Percentiles rank a stretch among this genome's conserved stretches.
phyloP scores from a whole-genome alignment of 257 asterid genomes.

The Handroanthus guayacan region DNA sequence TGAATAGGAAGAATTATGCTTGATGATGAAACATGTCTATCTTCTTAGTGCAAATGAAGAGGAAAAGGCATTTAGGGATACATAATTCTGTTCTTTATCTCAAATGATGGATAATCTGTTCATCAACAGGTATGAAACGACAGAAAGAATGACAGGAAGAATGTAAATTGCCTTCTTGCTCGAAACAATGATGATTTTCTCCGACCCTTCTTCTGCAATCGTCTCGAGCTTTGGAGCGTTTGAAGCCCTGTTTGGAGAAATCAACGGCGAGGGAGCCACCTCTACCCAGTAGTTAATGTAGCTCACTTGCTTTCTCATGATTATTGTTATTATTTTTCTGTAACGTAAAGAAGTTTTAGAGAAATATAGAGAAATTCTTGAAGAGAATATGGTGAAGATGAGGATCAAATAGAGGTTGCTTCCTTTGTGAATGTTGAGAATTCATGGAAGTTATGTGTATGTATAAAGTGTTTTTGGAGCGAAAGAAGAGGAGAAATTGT shows the following conservation, averaged over 20 bases:
- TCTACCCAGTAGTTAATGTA: slow-evolving; percentile 49
- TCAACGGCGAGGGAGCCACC: slow-evolving; percentile 62
- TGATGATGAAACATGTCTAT: slow-evolving; percentile 20
- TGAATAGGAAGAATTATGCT: neutral
- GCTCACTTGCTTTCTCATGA: slow-evolving; percentile 54
- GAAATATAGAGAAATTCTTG: neutral
- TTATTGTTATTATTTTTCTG: neutral
- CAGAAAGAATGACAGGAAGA: slow-evolving; percentile 45
- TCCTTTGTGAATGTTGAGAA: slow-evolving; percentile 11
- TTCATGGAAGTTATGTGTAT: slow-evolving; percentile 16
- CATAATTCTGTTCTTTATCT: slow-evolving; percentile 8
- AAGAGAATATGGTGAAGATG: slow-evolving; percentile 12
- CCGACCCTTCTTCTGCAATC: slow-evolving; percentile 57
- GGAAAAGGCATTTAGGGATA: neutral
- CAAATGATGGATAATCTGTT: slow-evolving; percentile 47
- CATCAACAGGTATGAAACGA: slow-evolving; percentile 48
- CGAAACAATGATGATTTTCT: slow-evolving; percentile 29
- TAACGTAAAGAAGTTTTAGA: no score
- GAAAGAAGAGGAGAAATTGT: slow-evolving; percentile 26
- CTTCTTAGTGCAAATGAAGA: slow-evolving; percentile 1
- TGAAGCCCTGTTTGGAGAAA: slow-evolving; percentile 50
- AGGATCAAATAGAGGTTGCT: slow-evolving; percentile 5
- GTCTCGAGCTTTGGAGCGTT: slow-evolving; percentile 62
- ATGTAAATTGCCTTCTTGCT: slow-evolving; percentile 42
- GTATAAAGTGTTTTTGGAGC: slow-evolving; percentile 29